Percentiles rank a stretch among this genome's conserved stretches.
Evolutionary conservation across 179 eudicot genomes (phyloP).

Genomic region (Silene coronaria): DNA sequence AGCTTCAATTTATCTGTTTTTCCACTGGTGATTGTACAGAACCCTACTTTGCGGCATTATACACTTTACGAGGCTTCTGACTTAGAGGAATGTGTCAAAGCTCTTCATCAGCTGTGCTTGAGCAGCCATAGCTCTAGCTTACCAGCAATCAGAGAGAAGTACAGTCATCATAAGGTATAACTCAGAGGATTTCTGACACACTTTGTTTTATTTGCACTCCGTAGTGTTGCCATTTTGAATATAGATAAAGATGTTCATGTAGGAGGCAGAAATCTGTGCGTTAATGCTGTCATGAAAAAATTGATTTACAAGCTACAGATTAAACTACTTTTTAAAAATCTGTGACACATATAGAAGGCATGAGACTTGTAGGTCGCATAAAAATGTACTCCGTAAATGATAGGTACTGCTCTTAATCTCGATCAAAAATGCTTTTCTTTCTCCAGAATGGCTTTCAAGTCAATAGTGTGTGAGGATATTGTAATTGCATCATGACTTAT

Average conservation of each 20-base stretch:
- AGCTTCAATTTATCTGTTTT: background rate
- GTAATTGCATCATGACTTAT: no score
- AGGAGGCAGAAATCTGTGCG: no score
- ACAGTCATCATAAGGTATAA: constrained; percentile 73
- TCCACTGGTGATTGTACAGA: constrained; percentile 34
- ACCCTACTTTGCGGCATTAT: constrained; percentile 62
- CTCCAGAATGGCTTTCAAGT: no score
- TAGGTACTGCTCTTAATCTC: no score
- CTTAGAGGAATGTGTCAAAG: constrained; percentile 55
- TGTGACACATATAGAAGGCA: no score
- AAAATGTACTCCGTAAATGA: background rate
- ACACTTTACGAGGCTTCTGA: constrained; percentile 69
- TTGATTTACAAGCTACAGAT: no score
- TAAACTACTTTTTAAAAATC: no score
- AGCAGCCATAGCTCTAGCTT: constrained; percentile 48
- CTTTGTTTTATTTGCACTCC: background rate
- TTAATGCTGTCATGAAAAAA: no score
- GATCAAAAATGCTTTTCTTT: no score
- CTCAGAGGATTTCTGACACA: background rate
- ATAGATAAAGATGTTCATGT: background rate
- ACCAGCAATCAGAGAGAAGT: constrained; percentile 80
- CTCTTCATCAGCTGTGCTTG: constrained; percentile 59
- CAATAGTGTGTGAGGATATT: no score
- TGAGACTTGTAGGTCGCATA: no score
- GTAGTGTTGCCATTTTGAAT: background rate